Percentiles rank a stretch among this genome's conserved stretches.
Evolutionary conservation across 495 filamentous ascomycete genomes (phyloP).

Genomic region (Penicillium bovifimosum): DNA sequence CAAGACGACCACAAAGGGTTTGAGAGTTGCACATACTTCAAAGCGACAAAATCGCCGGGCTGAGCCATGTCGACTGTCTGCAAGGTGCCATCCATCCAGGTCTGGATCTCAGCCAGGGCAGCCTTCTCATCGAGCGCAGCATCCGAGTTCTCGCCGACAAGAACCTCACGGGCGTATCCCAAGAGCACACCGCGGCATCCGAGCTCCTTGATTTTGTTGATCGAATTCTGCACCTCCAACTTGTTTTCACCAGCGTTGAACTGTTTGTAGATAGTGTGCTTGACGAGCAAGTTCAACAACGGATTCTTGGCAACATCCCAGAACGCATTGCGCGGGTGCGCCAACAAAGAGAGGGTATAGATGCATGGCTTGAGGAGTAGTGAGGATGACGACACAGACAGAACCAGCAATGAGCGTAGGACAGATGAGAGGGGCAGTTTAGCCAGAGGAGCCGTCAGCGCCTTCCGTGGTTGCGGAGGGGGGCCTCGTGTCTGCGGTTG

Average conservation of each 20-base stretch:
- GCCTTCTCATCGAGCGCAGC: conserved; percentile 30
- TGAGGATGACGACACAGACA: conserved; percentile 72
- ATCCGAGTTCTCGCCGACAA: conserved; percentile 35
- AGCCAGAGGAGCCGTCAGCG: conserved; percentile 50
- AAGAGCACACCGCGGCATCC: conserved; percentile 45
- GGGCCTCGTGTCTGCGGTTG: conserved; percentile 15
- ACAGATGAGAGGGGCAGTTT: conserved; percentile 69
- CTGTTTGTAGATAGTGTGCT: conserved; percentile 47
- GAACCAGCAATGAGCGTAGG: conserved; percentile 72
- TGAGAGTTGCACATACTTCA: conserved; percentile 56
- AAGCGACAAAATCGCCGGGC: conserved; percentile 75
- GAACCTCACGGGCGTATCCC: conserved; percentile 44
- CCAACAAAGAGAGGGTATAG: conserved; percentile 60
- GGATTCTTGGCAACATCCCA: conserved; percentile 45
- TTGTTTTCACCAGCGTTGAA: conserved; percentile 49
- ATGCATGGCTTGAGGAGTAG: conserved; percentile 67
- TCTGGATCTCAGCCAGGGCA: conserved; percentile 54
- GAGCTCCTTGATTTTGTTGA: conserved; percentile 38
- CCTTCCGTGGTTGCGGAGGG: conserved; percentile 17
- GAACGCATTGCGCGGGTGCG: conserved; percentile 56
- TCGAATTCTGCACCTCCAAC: conserved; percentile 39
- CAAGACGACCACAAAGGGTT: background rate
- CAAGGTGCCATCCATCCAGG: conserved; percentile 70
- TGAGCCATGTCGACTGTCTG: conserved; percentile 70
- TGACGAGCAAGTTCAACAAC: conserved; percentile 38